Evolutionary conservation across 2,329 filamentous ascomycete genomes (phyloP).

Genomic region (Aspergillus spinulosporus): DNA sequence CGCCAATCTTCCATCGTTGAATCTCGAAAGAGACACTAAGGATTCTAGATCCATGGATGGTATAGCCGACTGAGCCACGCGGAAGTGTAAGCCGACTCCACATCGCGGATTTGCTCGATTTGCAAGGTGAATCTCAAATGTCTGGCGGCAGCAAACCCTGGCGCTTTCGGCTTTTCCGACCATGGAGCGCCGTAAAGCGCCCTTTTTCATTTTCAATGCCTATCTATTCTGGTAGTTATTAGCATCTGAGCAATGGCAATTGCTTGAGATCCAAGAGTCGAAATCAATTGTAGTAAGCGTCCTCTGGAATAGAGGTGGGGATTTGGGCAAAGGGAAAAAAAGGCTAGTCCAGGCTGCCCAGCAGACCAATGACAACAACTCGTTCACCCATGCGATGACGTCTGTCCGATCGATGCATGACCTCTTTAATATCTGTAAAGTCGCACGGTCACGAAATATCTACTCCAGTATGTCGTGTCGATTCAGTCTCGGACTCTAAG

Average conservation of each 20-base stretch:
- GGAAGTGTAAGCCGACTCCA: slow-evolving; percentile 22
- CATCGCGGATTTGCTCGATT: neutral
- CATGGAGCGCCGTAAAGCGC: no score
- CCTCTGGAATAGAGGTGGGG: no score
- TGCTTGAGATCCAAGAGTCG: no score
- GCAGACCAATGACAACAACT: neutral
- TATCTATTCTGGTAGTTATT: neutral
- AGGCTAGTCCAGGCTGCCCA: neutral
- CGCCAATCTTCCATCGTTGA: slow-evolving; percentile 16
- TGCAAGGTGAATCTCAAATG: neutral
- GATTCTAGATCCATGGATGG: slow-evolving; percentile 21
- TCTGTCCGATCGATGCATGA: neutral
- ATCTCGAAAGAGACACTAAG: slow-evolving; percentile 16
- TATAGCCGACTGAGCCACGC: slow-evolving; percentile 19
- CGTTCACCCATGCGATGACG: neutral
- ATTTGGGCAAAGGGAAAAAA: neutral
- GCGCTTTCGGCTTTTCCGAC: no score
- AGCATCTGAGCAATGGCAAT: no score
- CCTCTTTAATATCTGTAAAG: no score
- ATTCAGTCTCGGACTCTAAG: neutral
- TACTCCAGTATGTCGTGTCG: neutral
- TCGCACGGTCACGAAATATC: neutral
- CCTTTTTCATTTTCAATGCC: no score
- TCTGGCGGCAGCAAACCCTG: neutral
- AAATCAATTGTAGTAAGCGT: no score